Conservation (phyloP, 2,329 filamentous ascomycete species). For the Ambrosiella xylebori region DNA sequence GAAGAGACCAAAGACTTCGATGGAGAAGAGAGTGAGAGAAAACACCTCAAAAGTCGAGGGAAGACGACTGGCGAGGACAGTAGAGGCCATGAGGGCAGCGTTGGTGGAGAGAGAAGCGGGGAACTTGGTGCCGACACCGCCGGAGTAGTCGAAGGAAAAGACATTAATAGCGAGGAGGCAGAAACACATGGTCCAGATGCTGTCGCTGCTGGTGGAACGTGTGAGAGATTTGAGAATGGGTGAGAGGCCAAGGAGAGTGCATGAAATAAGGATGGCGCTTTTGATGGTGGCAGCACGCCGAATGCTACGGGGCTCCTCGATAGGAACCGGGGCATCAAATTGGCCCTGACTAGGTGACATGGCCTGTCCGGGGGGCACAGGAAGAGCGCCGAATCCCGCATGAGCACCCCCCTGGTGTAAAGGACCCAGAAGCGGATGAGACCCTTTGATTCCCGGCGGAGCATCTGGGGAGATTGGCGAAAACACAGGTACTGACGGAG, state of each 20-base stretch:
- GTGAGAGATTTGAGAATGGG: constrained; percentile 97
- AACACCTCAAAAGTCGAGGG: constrained; percentile 89
- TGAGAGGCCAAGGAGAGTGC: constrained; percentile 74
- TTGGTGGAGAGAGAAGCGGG: constrained; percentile 75
- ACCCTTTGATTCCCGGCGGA: background rate
- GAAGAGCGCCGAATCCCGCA: constrained; percentile 5
- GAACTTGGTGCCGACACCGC: constrained; percentile 44
- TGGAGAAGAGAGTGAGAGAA: constrained; percentile 83
- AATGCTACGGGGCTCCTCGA: constrained; percentile 27
- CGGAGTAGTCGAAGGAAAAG: constrained; percentile 93
- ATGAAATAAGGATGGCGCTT: constrained; percentile 84
- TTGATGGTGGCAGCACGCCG: constrained; percentile 64
- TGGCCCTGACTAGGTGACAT: constrained; percentile 15
- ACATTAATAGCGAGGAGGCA: constrained; percentile 91
- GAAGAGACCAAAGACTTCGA: constrained; percentile 92
- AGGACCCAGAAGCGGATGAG: too few species aligned
- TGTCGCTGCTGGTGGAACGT: constrained; percentile 76
- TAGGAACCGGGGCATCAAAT: constrained; percentile 17
- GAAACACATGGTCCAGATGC: constrained; percentile 92
- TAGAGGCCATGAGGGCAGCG: constrained; percentile 88
- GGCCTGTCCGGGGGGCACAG: background rate
- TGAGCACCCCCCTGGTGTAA: constrained; percentile 9
- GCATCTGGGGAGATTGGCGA: constrained; percentile 13
- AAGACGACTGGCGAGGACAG: constrained; percentile 77
- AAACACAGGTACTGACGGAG: constrained; percentile 23